These are phyloP conservation scores for Skeletonema menzelii DNA, from an alignment of 108 stramenopile genomes.

Conservation along the genomic window DNA sequence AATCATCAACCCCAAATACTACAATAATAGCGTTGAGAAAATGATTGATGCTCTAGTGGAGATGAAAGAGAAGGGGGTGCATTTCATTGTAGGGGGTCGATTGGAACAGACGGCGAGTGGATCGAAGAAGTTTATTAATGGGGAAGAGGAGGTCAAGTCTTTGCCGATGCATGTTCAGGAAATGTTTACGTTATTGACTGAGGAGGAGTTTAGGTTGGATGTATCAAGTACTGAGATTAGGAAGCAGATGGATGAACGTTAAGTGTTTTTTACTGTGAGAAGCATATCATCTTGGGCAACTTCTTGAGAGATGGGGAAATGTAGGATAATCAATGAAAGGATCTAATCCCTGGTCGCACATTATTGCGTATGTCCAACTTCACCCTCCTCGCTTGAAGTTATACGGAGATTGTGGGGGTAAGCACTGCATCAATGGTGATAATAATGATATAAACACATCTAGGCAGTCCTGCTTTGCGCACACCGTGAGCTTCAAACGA, in stretches of 20 bases:
- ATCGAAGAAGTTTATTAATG: conserved; percentile 60
- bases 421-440: too few relatives aligned
- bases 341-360: too few relatives aligned
- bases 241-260: conserved; percentile 9
- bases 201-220: conserved; percentile 79
- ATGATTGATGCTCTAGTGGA: conserved; percentile 56
- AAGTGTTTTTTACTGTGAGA: too few relatives aligned
- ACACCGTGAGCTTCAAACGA: too few relatives aligned
- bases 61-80: conserved; percentile 65
- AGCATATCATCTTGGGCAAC: too few relatives aligned
- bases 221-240: conserved; percentile 76
- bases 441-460: too few relatives aligned
- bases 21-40: conserved; percentile 49
- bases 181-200: conserved; percentile 70
- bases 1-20: conserved; percentile 89
- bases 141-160: conserved; percentile 55
- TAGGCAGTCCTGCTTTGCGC: too few relatives aligned
- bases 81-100: conserved; percentile 82
- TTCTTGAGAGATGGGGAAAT: too few relatives aligned
- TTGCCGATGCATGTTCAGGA: conserved; percentile 58
- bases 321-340: too few relatives aligned
- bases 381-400: too few relatives aligned
- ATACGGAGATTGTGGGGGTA: too few relatives aligned
- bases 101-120: conserved; percentile 50
- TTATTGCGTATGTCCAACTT: too few relatives aligned